Conservation (phyloP, 1,284 basidiomycete genomes). For the Cystobasidium sp. region DNA sequence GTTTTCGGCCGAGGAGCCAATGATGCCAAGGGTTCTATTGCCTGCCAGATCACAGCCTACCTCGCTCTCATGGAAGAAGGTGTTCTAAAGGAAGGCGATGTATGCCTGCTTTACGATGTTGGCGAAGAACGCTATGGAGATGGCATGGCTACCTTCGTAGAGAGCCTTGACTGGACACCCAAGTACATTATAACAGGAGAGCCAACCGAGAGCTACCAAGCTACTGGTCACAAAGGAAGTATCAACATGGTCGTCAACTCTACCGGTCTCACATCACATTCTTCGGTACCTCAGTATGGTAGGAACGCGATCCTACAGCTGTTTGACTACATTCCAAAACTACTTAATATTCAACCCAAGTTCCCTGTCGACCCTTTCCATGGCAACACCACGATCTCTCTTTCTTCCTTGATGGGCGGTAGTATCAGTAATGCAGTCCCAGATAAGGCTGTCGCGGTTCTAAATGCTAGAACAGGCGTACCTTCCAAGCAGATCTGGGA, state of each 20-base stretch:
- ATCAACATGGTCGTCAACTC: constrained; percentile 39
- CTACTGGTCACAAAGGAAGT: constrained; percentile 35
- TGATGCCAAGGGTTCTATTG: constrained; percentile 39
- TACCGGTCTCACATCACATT: constrained; percentile 22
- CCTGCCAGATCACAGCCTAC: constrained; percentile 19
- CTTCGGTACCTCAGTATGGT: constrained; percentile 35
- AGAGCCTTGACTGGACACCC: constrained; percentile 31
- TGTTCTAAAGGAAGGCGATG: constrained; percentile 36
- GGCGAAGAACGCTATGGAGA: constrained; percentile 33
- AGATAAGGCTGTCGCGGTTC: constrained; percentile 16
- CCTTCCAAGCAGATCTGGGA: constrained; percentile 36
- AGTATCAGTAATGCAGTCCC: constrained; percentile 25
- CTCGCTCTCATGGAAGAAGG: constrained; percentile 27
- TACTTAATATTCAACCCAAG: constrained; percentile 8
- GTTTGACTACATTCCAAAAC: constrained; percentile 34
- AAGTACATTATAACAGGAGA: constrained; percentile 34
- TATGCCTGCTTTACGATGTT: constrained; percentile 35
- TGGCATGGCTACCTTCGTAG: constrained; percentile 35
- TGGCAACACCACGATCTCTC: constrained; percentile 28
- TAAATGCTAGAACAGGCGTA: constrained; percentile 23
- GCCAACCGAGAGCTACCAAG: constrained; percentile 31
- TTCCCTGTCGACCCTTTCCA: constrained; percentile 37
- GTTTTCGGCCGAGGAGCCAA: constrained; percentile 29
- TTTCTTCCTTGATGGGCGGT: constrained; percentile 22
- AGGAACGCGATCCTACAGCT: constrained; percentile 29